A percentile compares a stretch with the other conserved stretches of the same genome.
Evolutionary conservation across 1,139 yeast species (phyloP).

Genomic region (Lodderomyces orthopsilosis): DNA sequence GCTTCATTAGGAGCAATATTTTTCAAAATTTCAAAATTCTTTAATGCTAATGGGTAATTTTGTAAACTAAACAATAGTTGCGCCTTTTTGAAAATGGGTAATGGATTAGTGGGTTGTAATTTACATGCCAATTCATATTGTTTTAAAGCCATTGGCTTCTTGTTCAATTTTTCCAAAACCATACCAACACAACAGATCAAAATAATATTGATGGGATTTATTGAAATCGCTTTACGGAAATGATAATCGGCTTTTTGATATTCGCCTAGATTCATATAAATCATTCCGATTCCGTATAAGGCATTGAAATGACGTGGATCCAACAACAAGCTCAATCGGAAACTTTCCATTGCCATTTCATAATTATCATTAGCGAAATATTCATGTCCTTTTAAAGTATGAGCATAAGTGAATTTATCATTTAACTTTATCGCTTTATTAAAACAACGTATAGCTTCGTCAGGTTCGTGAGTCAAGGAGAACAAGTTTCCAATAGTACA

Average conservation of each 20-base stretch:
- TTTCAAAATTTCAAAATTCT: constrained; percentile 68
- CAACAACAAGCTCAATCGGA: constrained; percentile 71
- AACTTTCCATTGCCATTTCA: constrained; percentile 84
- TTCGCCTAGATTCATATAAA: constrained; percentile 82
- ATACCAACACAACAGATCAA: constrained; percentile 92
- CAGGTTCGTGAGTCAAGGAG: constrained; percentile 80
- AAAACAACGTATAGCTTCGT: constrained; percentile 87
- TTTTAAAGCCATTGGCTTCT: constrained; percentile 67
- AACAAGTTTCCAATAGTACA: constrained; percentile 87
- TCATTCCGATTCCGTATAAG: constrained; percentile 95
- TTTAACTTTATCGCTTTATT: constrained; percentile 72
- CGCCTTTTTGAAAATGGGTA: constrained; percentile 88
- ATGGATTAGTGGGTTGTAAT: constrained; percentile 80
- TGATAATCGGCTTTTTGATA: constrained; percentile 81
- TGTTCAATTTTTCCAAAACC: constrained; percentile 78
- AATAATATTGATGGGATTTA: constrained; percentile 88
- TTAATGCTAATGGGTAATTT: constrained; percentile 67
- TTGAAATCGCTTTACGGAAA: constrained; percentile 81
- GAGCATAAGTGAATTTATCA: constrained; percentile 80
- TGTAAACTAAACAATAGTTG: constrained; percentile 73
- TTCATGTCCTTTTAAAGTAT: constrained; percentile 94
- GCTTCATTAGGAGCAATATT: constrained; percentile 92
- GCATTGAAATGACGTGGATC: constrained; percentile 92
- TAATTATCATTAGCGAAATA: constrained; percentile 83
- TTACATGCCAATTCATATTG: constrained; percentile 84